Evolutionary conservation across 495 filamentous ascomycete species (phyloP).

Genomic region (Elasticomyces elasticus): DNA sequence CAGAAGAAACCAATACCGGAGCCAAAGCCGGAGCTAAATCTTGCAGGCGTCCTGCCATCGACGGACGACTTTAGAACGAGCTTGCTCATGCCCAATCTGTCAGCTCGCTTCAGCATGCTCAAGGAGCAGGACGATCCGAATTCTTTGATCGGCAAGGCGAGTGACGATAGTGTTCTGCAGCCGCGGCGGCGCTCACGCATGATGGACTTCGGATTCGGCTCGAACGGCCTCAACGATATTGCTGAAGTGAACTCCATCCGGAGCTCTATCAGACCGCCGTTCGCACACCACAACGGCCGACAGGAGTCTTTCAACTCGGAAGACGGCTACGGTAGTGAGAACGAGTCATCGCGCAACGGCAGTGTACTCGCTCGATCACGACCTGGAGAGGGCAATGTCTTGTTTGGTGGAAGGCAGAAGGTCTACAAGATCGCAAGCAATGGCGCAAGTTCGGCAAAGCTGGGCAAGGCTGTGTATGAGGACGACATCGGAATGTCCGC

Average conservation of each 20-base stretch:
- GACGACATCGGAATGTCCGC: conserved; percentile 71
- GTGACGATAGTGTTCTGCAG: conserved; percentile 82
- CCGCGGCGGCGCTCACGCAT: conserved; percentile 69
- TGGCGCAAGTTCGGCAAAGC: conserved; percentile 31
- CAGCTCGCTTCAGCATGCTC: conserved; percentile 92
- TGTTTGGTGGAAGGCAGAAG: conserved; percentile 95
- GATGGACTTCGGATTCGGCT: conserved; percentile 40
- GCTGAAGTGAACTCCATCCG: conserved; percentile 76
- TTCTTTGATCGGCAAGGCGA: conserved; percentile 81
- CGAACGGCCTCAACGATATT: conserved; percentile 62
- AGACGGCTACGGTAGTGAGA: conserved; percentile 59
- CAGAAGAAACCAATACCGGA: conserved; percentile 40
- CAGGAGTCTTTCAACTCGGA: conserved; percentile 46
- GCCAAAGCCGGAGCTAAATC: conserved; percentile 57
- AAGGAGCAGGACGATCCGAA: conserved; percentile 84
- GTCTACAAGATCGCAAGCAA: conserved; percentile 77
- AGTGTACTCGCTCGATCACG: conserved; percentile 79
- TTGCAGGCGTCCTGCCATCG: conserved; percentile 64
- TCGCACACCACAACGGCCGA: conserved; percentile 40
- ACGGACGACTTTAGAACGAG: conserved; percentile 94
- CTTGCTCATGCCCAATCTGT: conserved; percentile 87
- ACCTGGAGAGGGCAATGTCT: conserved; percentile 79
- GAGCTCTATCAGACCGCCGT: conserved; percentile 50
- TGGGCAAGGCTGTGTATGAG: conserved; percentile 68
- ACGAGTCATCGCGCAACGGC: conserved; percentile 46